Evolutionary conservation across 495 filamentous ascomycete species (phyloP), one percentile per base, ranked within the genome.

Genomic region (Hypoxylon lienhwacheense): DNA sequence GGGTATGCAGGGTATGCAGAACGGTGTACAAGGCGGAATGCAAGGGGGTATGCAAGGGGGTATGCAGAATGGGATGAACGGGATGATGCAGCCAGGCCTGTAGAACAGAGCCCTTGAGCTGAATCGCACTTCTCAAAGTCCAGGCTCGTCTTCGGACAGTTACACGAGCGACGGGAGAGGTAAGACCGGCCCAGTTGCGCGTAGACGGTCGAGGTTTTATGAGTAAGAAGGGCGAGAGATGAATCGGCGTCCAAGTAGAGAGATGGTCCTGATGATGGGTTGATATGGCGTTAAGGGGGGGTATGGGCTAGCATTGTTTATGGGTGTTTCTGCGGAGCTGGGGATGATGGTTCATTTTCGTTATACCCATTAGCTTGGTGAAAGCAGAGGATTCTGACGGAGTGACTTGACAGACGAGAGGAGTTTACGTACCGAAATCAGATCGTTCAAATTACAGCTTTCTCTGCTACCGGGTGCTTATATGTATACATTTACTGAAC

Each of bases 51-150:
- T 61, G 50, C 55, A 43, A 7, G 19, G 20, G 6, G 54, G 46
- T 0, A 64, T 69, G 57, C 70, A 68, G 25, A 53, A 44, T 16
- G 64, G 58, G 21, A 67, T 68, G 61, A 67, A 66, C 28, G 63
- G 61, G 5, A 72, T 75, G 73, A 68, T 70, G 68, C 57, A 61
- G 12, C 61, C 68, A 42, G 61, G 60, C 25, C 59, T 66, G 57
- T 65, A 63, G 48, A 31, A 37, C 5, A 10, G 5, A 5, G 25
- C 25, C 25, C 25, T n/a, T n/a, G n/a, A n/a, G n/a, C n/a, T n/a
- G n/a, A n/a, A n/a, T n/a, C n/a, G n/a, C n/a, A n/a, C n/a, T n/a
- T n/a, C n/a, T n/a, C n/a, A n/a, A n/a, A n/a, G n/a, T n/a, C n/a
- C n/a, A n/a, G n/a, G n/a, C n/a, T n/a, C n/a, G n/a, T n/a, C n/a